Evolutionary conservation across 176 grass and related monocot species (phyloP), one percentile per base, ranked within the genome.

Genomic region (Aegilops sharonensis): DNA sequence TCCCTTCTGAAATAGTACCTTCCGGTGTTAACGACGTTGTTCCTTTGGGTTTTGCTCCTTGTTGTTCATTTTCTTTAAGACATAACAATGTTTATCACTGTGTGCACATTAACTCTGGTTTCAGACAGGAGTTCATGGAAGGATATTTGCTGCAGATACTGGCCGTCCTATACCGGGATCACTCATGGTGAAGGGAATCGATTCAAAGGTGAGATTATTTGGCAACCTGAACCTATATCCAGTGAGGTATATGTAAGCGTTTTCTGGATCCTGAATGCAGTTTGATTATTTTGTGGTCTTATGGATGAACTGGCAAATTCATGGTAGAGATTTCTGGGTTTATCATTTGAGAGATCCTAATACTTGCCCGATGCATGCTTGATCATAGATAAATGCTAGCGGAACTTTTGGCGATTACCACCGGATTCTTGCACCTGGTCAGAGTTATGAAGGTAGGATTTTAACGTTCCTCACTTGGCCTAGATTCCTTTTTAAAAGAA

Each of bases 51-150:
- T 66, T 45, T n/a, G 5, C 70, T 62, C 14, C 29, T 11, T 8
- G 23, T 52, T 78, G 43, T 47, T 47, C 29, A 43, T 12, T 39
- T n/a, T 47, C 8, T n/a, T 63, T 18, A 45, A 13, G 4, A 70
- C 6, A 35, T 68, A n/a, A 37, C 29, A 60, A 18, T 18, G 11
- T 64, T 48, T 76, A 40, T 77, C 37, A 68, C 35, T 48, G 63
- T 76, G 68, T 70, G 52, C 5, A n/a, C 56, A 83, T 83, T 88
- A 15, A 77, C 74, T 82, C 66, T 91, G 9, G 54, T 78, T 82
- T 89, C 84, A 98, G 96, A 89, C 88, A 82, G 93, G 96, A 50
- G 73, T 98, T 94, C 91, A 98, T 88, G 96, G 96, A 92, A 94
- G 86, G 86, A 83, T 98, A 95, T 94, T 95, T 88, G 90, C 95